Conservation (phyloP, 768 basidiomycete species). For the Mycena amicta region DNA sequence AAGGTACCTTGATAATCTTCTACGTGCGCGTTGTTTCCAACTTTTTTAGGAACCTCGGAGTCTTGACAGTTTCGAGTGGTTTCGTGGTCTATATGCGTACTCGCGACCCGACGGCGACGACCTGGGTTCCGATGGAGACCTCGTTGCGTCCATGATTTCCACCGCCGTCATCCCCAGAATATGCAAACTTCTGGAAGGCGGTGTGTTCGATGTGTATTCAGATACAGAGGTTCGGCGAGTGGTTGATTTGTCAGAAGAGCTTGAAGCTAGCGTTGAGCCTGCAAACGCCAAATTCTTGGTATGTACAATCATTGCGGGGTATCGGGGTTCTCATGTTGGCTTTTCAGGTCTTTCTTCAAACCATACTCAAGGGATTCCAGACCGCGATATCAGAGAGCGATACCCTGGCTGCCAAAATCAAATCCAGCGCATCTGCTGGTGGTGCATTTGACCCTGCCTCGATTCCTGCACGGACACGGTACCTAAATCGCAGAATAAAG, state of each 20-base stretch:
- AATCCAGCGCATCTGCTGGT: slow-evolving; percentile 27
- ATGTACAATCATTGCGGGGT: too few species aligned
- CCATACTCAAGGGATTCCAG: slow-evolving; percentile 55
- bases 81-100: slow-evolving; percentile 75
- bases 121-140: slow-evolving; percentile 81
- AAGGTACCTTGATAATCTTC: slow-evolving; percentile 64
- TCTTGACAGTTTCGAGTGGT: slow-evolving; percentile 86
- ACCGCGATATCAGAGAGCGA: slow-evolving; percentile 55
- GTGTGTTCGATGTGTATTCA: slow-evolving; percentile 84
- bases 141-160: slow-evolving; percentile 87
- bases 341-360: slow-evolving; percentile 58
- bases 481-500: slow-evolving; percentile 68
- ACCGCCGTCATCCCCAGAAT: slow-evolving; percentile 78
- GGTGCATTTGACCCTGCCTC: slow-evolving; percentile 73
- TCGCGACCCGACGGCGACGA: slow-evolving; percentile 54
- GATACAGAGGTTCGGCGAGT: slow-evolving; percentile 58
- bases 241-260: slow-evolving; percentile 77
- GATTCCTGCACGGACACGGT: slow-evolving; percentile 70
- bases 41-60: slow-evolving; percentile 47
- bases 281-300: slow-evolving; percentile 70
- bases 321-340: slow-evolving; percentile 1
- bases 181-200: slow-evolving; percentile 72
- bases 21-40: too few species aligned
- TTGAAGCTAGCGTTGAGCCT: slow-evolving; percentile 72
- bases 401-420: slow-evolving; percentile 52